These are phyloP conservation scores for Cryptococcus sp. DNA, from an alignment of 1,284 basidiomycete genomes.

Conservation along the genomic window DNA sequence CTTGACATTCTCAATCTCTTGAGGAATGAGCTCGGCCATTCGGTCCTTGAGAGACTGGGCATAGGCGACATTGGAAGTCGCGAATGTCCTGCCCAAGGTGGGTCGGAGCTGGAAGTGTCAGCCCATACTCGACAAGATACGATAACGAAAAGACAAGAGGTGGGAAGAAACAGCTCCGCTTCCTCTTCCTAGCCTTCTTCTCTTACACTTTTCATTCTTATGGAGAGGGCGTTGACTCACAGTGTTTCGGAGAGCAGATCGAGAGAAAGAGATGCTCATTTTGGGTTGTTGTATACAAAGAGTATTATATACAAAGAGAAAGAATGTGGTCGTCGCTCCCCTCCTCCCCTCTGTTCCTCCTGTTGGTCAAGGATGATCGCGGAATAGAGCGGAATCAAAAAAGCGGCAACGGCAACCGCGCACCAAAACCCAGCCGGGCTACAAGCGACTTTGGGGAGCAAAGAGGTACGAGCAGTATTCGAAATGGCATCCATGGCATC, in stretches of 20 bases:
- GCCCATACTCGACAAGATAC: no score
- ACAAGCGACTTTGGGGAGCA: background rate
- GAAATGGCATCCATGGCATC: background rate
- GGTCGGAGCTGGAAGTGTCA: constrained; percentile 20
- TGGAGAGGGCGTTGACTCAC: no score
- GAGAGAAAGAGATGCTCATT: constrained; percentile 27
- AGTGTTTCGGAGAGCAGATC: constrained; percentile 30
- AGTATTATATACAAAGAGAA: background rate
- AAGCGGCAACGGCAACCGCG: no score
- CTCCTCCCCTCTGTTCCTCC: no score
- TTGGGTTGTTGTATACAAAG: constrained; percentile 37
- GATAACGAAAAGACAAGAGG: no score
- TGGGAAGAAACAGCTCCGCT: no score
- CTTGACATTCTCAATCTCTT: constrained; percentile 83
- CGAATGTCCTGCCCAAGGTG: constrained; percentile 43
- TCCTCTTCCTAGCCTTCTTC: no score
- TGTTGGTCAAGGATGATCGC: no score
- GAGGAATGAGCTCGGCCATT: constrained; percentile 82
- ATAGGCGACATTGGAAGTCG: constrained; percentile 55
- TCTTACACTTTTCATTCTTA: no score
- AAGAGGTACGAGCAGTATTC: no score
- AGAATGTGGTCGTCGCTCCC: no score
- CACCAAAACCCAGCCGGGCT: background rate
- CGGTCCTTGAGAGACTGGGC: constrained; percentile 83
- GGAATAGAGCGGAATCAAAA: background rate